Base-by-base conservation (phyloP, 371 early-diverging fungal genomes). In the Mortierella sp. region DNA sequence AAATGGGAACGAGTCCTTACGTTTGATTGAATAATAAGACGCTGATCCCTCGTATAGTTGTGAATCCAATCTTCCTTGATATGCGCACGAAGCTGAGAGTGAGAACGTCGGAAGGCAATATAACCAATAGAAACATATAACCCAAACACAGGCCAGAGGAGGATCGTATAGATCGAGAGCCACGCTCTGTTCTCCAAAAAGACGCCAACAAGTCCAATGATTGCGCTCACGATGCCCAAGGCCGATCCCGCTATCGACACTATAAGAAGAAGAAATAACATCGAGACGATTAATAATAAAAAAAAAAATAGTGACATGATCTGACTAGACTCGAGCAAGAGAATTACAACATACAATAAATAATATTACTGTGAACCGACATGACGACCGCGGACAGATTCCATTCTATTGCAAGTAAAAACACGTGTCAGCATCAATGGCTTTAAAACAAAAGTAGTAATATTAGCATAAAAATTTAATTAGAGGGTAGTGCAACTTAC, bases 101-200 rank as follows among this genome's bases (percentile, higher is more conserved):
- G 70, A 61, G 63, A 47, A 8, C 71, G 64, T 19, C 87, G 86
- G 63, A 88, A 90, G 19, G 90, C 77, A 9, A 84, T 72, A 58
- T 90, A 90, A 1, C 90, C 90, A 52, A 88, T 77, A 22, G 89
- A 83, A 6, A 89, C 82, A 71, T 88, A 87, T 47, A 89, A 33
- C 2, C 84, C 87, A 77, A 90, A 89, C 55, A 84, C 86, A 1
- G 86, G 86, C 91, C 91, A 90, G 6, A 90, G 68, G 0, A 90
- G 41, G 2, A 88, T 22, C 41, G 88, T 87, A 58, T 89, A 90
- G 4, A 83, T 28, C 0, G 91, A 83, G 0, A 90, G 69, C 21
- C 87, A 72, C 6, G 80, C 69, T 40, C 91, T 84, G 55, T 90
- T 84, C 63, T 90, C 89, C 11, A 87, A 68, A 83, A 89, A 84